Percentiles rank a stretch among this genome's conserved stretches.
Conservation (phyloP, 768 basidiomycete genomes). For the Pseudohyphozyma bogoriensis region DNA sequence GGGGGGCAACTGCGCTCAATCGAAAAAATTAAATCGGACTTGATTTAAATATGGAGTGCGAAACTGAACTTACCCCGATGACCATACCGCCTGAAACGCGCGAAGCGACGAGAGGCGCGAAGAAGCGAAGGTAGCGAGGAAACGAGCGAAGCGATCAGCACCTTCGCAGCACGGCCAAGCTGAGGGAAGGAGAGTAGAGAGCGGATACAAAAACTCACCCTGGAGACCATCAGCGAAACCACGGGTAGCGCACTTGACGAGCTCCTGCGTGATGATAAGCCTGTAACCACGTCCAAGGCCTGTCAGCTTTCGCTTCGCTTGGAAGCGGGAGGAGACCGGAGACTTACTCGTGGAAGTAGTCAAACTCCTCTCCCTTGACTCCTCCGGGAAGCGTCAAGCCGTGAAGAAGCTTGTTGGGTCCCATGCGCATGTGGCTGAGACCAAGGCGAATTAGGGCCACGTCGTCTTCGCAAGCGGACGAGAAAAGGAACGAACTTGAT, state of each 20-base stretch:
- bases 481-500: neutral
- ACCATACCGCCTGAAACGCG: too few relatives aligned
- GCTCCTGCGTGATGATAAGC: constrained; percentile 25
- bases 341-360: constrained; percentile 76
- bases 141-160: too few relatives aligned
- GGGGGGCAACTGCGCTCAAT: constrained; percentile 52
- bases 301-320: neutral
- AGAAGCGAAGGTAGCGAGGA: constrained; percentile 55
- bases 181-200: neutral
- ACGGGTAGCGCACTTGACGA: constrained; percentile 18
- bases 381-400: constrained; percentile 59
- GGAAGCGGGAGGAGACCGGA: neutral
- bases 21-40: constrained; percentile 63
- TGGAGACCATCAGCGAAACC: constrained; percentile 25
- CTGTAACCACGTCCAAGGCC: too few relatives aligned
- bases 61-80: neutral
- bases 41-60: too few relatives aligned
- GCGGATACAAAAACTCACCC: neutral
- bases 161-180: too few relatives aligned
- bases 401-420: constrained; percentile 77
- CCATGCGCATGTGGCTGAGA: constrained; percentile 50
- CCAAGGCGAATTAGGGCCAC: neutral
- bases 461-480: neutral
- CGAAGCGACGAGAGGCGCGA: neutral
- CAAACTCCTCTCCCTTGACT: constrained; percentile 68